Conservation (phyloP, 2,329 filamentous ascomycete species). For the Penicillium sp. region DNA sequence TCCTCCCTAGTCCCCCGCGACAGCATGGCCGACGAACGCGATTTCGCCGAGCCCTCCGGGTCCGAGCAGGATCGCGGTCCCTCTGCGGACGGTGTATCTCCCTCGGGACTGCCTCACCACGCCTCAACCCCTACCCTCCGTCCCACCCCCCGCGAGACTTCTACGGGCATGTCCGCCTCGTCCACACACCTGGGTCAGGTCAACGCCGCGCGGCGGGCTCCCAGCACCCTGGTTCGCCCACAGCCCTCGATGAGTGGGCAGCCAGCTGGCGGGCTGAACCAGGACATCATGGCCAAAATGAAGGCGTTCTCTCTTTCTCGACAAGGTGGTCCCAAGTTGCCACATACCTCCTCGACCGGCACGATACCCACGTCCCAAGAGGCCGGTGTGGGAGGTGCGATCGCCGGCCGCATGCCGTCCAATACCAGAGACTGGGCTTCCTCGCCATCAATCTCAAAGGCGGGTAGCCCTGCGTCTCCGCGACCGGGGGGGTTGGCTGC, state of each 20-base stretch:
- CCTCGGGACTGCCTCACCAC: constrained; percentile 27
- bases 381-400: constrained; percentile 26
- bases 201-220: constrained; percentile 60
- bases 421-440: constrained; percentile 33
- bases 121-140: constrained; percentile 29
- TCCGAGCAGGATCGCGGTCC: constrained; percentile 32
- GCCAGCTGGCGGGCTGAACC: constrained; percentile 53
- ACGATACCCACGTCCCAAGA: constrained; percentile 26
- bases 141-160: constrained; percentile 21
- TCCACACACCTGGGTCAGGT: constrained; percentile 81
- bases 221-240: constrained; percentile 25
- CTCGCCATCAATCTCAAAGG: constrained; percentile 30
- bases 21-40: constrained; percentile 16
- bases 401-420: constrained; percentile 31
- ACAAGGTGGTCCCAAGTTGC: constrained; percentile 57
- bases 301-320: constrained; percentile 66
- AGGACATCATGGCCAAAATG: constrained; percentile 68
- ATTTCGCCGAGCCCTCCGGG: constrained; percentile 10
- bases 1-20: constrained; percentile 5
- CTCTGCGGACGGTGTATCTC: constrained; percentile 50
- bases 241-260: constrained; percentile 35
- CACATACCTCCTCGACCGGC: constrained; percentile 36
- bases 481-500: constrained; percentile 48
- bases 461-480: constrained; percentile 44
- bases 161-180: constrained; percentile 65